Percentiles rank a stretch among this genome's conserved stretches.
These are phyloP conservation scores for Penicillium paradoxum DNA, from an alignment of 495 filamentous ascomycete genomes.

Conservation along the genomic window DNA sequence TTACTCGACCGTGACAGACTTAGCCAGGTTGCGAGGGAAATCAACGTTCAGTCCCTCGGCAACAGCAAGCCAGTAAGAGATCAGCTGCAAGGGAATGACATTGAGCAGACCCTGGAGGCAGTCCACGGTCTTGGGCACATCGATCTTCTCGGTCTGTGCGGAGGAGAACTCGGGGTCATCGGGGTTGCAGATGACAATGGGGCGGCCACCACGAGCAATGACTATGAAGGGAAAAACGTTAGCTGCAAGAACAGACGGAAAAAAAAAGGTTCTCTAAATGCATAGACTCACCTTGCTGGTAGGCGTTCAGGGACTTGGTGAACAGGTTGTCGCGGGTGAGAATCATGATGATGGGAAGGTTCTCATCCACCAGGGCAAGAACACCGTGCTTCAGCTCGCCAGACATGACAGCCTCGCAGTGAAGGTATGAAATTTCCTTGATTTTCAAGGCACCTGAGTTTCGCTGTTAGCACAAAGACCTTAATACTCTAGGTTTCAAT, in stretches of 20 bases:
- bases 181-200: constrained; percentile 97
- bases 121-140: constrained; percentile 93
- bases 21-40: constrained; percentile 95
- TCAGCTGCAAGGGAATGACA: constrained; percentile 94
- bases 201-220: constrained; percentile 86
- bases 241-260: not conserved
- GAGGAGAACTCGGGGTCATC: constrained; percentile 82
- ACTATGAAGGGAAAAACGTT: constrained; percentile 46
- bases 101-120: constrained; percentile 93
- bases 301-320: constrained; percentile 95
- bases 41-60: constrained; percentile 94
- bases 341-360: constrained; percentile 99
- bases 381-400: constrained; percentile 99
- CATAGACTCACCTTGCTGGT: constrained; percentile 76
- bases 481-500: not conserved
- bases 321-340: constrained; percentile 93
- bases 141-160: constrained; percentile 90
- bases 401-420: constrained; percentile 99
- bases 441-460: constrained; percentile 80
- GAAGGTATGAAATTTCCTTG: constrained; percentile 99
- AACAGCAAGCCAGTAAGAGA: constrained; percentile 97
- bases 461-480: not conserved
- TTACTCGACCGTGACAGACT: constrained; percentile 98
- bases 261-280: not conserved
- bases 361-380: constrained; percentile 93